phyloP scores from a whole-genome alignment of 306 rosid genomes.

The Carpinus viminea region DNA sequence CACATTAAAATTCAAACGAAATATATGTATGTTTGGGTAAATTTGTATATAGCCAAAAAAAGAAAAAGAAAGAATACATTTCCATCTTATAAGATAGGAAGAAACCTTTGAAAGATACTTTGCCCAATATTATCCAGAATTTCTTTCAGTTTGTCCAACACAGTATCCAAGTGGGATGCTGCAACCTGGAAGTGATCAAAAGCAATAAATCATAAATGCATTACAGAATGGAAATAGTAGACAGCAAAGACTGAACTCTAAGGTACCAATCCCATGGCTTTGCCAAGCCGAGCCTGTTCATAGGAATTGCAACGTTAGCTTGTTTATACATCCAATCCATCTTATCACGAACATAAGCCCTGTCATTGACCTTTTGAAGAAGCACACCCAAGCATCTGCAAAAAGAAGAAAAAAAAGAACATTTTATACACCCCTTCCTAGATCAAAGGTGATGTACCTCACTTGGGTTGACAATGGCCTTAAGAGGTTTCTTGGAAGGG shows the following conservation, averaged over 20 bases:
- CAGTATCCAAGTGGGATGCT: constrained; percentile 97
- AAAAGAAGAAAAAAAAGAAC: constrained; percentile 27
- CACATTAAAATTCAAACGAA: not conserved
- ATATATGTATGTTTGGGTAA: constrained; percentile 1
- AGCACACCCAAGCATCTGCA: constrained; percentile 91
- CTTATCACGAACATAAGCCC: constrained; percentile 74
- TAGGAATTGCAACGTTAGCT: constrained; percentile 73
- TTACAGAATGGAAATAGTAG: constrained; percentile 29
- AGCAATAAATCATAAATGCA: constrained; percentile 27
- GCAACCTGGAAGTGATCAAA: constrained; percentile 67
- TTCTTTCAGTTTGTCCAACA: constrained; percentile 88
- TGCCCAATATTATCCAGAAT: constrained; percentile 90
- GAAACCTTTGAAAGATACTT: constrained; percentile 76
- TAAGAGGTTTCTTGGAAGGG: not conserved
- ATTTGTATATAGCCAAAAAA: constrained; percentile 20
- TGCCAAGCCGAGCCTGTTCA: constrained; percentile 95
- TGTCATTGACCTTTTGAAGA: constrained; percentile 88
- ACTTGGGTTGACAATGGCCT: not conserved
- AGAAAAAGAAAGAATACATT: constrained; percentile 19
- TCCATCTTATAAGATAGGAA: constrained; percentile 33
- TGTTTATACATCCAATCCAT: constrained; percentile 90
- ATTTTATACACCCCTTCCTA: constrained; percentile 14
- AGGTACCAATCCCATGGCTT: constrained; percentile 96
- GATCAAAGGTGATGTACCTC: constrained; percentile 10
- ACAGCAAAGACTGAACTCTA: constrained; percentile 16